Conservation (phyloP, 768 basidiomycete species). For the Chlorophyllum brunneum region DNA sequence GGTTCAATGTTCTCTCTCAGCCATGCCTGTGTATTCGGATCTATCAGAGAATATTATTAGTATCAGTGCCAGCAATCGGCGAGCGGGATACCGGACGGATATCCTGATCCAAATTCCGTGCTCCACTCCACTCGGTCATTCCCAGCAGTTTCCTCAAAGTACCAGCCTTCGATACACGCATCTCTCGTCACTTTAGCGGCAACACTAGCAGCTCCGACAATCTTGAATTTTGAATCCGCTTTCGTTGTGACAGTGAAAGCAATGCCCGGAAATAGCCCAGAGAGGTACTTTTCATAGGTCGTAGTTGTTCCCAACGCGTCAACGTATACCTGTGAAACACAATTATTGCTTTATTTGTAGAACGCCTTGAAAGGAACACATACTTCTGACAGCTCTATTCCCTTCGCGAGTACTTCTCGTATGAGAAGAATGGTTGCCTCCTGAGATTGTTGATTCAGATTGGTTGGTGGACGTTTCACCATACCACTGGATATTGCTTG, state of each 20-base stretch:
- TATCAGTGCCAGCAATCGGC: neutral
- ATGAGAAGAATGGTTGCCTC: constrained; percentile 90
- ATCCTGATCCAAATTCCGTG: constrained; percentile 71
- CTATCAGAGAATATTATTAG: constrained; percentile 32
- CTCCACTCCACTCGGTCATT: constrained; percentile 25
- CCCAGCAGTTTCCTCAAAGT: constrained; percentile 58
- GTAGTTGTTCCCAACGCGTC: constrained; percentile 90
- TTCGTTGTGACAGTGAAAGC: constrained; percentile 87
- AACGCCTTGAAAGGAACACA: constrained; percentile 5
- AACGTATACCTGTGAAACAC: constrained; percentile 71
- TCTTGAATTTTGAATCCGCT: constrained; percentile 94
- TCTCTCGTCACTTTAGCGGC: constrained; percentile 97
- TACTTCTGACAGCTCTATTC: constrained; percentile 78
- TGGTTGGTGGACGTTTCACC: constrained; percentile 78
- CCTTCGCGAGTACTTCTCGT: constrained; percentile 74
- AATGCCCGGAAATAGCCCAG: constrained; percentile 77
- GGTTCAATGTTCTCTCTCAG: constrained; percentile 71
- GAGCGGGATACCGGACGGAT: constrained; percentile 68
- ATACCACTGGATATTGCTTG: constrained; percentile 90
- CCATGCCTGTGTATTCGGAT: constrained; percentile 92
- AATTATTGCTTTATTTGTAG: neutral
- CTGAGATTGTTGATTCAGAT: constrained; percentile 86
- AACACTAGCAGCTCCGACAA: constrained; percentile 96
- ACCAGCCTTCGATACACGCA: constrained; percentile 83
- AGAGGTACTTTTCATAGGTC: constrained; percentile 82